A percentile compares a stretch with the other conserved stretches of the same genome.
Conservation (phyloP, 768 basidiomycete species). For the Boletus barrowsii region DNA sequence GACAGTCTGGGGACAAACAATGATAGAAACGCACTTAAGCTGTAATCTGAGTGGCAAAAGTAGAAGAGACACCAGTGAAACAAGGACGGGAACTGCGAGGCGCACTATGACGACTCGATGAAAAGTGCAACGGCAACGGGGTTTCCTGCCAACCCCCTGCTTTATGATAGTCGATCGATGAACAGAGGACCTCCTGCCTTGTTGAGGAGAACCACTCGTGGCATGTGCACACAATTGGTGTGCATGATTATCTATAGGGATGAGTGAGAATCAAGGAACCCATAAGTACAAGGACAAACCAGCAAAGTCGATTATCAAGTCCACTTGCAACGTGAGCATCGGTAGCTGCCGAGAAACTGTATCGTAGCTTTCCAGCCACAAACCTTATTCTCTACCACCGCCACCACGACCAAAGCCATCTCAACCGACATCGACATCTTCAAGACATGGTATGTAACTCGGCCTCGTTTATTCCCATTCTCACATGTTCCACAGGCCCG, state of each 20-base stretch:
- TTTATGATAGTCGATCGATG: not conserved
- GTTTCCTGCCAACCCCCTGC: too few relatives aligned
- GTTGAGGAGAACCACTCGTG: not conserved
- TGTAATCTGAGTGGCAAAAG: too few relatives aligned
- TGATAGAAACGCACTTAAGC: too few relatives aligned
- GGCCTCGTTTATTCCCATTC: not conserved
- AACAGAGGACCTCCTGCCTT: not conserved
- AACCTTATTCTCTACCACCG: slow-evolving; percentile 48
- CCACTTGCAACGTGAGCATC: slow-evolving; percentile 1
- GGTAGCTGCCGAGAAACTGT: slow-evolving; percentile 39
- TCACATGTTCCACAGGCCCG: slow-evolving; percentile 38
- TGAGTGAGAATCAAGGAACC: too few relatives aligned
- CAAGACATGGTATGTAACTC: slow-evolving; percentile 63
- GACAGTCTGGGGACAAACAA: too few relatives aligned
- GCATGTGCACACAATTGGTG: not conserved
- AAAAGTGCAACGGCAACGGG: too few relatives aligned
- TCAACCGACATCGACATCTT: slow-evolving; percentile 57
- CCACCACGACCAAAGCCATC: slow-evolving; percentile 39
- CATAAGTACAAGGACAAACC: too few relatives aligned
- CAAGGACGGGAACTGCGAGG: too few relatives aligned
- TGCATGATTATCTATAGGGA: too few relatives aligned
- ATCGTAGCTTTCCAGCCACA: slow-evolving; percentile 46
- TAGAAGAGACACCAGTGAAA: too few relatives aligned
- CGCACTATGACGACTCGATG: too few relatives aligned
- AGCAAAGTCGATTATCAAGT: too few relatives aligned